A percentile compares a stretch with the other conserved stretches of the same genome.
phyloP scores from a whole-genome alignment of 192 early-diverging fungal genomes.

The Backusella australiensis region DNA sequence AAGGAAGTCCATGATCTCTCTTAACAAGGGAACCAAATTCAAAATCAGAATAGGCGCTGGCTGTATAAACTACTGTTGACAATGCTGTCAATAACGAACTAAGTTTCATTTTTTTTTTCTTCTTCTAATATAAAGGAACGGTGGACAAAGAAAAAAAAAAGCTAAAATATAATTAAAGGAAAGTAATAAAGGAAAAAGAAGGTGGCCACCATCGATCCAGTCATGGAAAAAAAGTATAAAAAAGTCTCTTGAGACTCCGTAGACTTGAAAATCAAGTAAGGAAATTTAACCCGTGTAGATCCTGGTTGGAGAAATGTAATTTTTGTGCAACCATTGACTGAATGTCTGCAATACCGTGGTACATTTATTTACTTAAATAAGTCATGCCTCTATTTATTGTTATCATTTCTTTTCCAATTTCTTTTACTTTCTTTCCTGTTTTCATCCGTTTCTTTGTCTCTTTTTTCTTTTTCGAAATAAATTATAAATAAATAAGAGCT shows the following conservation, averaged over 20 bases:
- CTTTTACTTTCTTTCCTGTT: not conserved
- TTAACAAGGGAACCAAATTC: slow-evolving; percentile 11
- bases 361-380: not conserved
- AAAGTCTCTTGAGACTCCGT: not conserved
- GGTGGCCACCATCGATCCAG: not conserved
- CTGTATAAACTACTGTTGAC: slow-evolving; percentile 3
- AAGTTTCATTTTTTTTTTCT: slow-evolving; percentile 8
- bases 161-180: not conserved
- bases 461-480: not conserved
- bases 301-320: not conserved
- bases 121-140: not conserved
- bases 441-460: not conserved
- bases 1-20: slow-evolving; percentile 25
- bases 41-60: not conserved
- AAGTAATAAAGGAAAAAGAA: not conserved
- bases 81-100: not conserved
- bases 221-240: slow-evolving; percentile 3
- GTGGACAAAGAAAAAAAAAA: too few relatives aligned
- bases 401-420: not conserved
- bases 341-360: not conserved
- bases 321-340: not conserved
- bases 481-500: not conserved
- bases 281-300: slow-evolving; percentile 1
- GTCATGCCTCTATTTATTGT: slow-evolving; percentile 2
- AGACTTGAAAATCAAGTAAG: slow-evolving; percentile 1